Base-by-base conservation (phyloP, 2,329 filamentous ascomycete species). In the Thielaviopsis musarum region DNA sequence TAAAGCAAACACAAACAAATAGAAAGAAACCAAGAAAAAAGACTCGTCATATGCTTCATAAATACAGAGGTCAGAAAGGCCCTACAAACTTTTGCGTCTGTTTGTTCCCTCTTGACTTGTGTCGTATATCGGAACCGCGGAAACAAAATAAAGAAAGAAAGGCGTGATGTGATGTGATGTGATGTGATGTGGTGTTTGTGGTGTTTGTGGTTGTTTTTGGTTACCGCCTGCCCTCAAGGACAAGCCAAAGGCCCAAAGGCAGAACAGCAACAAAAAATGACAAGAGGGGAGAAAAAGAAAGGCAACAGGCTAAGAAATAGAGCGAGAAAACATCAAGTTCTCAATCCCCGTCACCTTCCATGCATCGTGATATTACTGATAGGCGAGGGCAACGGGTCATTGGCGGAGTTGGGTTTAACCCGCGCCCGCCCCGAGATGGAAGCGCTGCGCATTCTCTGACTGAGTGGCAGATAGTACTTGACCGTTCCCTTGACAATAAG, bases 401-500 rank as follows among this genome's bases (percentile, higher is more conserved):
- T 79, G n/a, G 78, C 78, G 17, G 79, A 77, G 65, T 84, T 84
- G 2, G 81, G 79, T 65, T 82, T 80, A 62, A 85, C 79, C 1
- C 73, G 77, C 10, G 77, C 77, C 64, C 80, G 75, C 34, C 79
- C 81, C 10, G 80, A 78, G 52, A 85, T 81, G 7, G 78, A 75
- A 9, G 80, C 78, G 63, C 78, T 83, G 63, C 80, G 74, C 45
- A 82, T 70, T 58, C 76, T 77, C 64, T 80, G 78, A 65, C 80
- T 84, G 57, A 85, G 72, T 2, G 82, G 82, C 38, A 85, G 73
- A 30, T 74, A 80, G 67, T 98, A 98, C 67, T 91, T 90, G 65
- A 98, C 77, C 15, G 93, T 87, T 22, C 93, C 93, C 65, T 93
- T 85, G 51, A 98, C 81, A 62, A 97, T 91, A 55, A 98, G 78